Evolutionary conservation across 1,284 basidiomycete genomes (phyloP).

Genomic region (Cutaneotrichosporon cutaneum): DNA sequence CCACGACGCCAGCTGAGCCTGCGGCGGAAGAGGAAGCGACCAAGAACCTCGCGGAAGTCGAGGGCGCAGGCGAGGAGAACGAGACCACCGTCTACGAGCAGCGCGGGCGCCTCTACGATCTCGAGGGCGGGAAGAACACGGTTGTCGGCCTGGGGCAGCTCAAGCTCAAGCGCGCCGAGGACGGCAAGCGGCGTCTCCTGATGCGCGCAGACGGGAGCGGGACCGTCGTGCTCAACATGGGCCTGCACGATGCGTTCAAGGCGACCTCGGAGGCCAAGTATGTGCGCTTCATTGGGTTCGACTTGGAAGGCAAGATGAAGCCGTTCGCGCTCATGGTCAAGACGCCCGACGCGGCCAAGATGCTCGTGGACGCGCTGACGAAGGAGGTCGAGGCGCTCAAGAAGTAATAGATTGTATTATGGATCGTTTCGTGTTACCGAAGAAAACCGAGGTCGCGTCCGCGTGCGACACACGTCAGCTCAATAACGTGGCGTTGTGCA

Average conservation of each 20-base stretch:
- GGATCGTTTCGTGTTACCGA: background rate
- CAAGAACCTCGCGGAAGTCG: conserved; percentile 40
- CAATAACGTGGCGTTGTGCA: too few species aligned
- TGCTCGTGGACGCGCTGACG: conserved; percentile 63
- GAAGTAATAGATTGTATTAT: conserved; percentile 6
- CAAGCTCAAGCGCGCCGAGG: conserved; percentile 44
- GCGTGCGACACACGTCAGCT: too few species aligned
- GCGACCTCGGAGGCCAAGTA: conserved; percentile 30
- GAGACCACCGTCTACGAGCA: conserved; percentile 68
- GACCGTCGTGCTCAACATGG: conserved; percentile 46
- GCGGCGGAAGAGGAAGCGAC: conserved; percentile 29
- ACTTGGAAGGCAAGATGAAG: conserved; percentile 55
- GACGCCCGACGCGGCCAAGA: conserved; percentile 62
- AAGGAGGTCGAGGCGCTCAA: conserved; percentile 58
- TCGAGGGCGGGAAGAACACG: conserved; percentile 55
- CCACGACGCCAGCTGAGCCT: conserved; percentile 20
- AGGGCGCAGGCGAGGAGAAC: conserved; percentile 63
- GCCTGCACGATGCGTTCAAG: conserved; percentile 28
- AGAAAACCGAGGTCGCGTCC: background rate
- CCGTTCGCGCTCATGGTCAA: conserved; percentile 66
- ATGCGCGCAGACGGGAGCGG: conserved; percentile 49
- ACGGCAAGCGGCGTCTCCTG: conserved; percentile 42
- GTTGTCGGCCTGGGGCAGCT: conserved; percentile 44
- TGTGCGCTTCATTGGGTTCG: conserved; percentile 42
- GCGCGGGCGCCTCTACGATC: conserved; percentile 64